Evolutionary conservation across 2,329 filamentous ascomycete species (phyloP), one percentile per base, ranked within the genome.

Genomic region (Graphiopsis chlorocephala): DNA sequence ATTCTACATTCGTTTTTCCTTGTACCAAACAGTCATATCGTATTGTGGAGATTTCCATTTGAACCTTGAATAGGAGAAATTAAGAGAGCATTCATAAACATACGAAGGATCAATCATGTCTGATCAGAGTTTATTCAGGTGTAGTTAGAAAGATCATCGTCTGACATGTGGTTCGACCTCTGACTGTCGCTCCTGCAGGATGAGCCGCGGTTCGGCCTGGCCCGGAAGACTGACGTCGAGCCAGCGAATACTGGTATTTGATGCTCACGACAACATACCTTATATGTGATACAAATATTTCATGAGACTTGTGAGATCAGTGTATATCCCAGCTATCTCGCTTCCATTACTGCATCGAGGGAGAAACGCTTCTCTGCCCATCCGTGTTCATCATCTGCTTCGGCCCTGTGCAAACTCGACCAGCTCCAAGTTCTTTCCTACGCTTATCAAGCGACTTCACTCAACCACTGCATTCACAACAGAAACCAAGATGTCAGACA

Each of bases 131-230:
- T 8, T 15, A 23, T 20, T n/a, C 3, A 45, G 5, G 14, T 45
- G n/a, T 20, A 20, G 7, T 5, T 42, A 20, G 38, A 42, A 20
- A 45, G 38, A 45, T 45, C n/a, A 20, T 4, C n/a, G 38, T n/a
- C 38, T 45, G n/a, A 2, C 38, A 20, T 20, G n/a, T 20, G n/a
- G 38, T 45, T 45, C 38, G 17, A 8, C 35, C 15, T 42, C 10
- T 23, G 35, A n/a, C 35, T 42, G 10, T n/a, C 17, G 38, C 38
- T 23, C 38, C 38, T 45, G n/a, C 38, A 45, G 38, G 38, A 45
- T 45, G 33, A 58, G 33, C 55, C 55, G 55, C 55, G 55, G 55
- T 58, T 58, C 55, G 55, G 55, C 33, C n/a, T 58, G 55, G 23
- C 55, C 55, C 55, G 55, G 35, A 11, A 56, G 23, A 11, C 53